A percentile compares a stretch with the other conserved stretches of the same genome.
Conservation (phyloP, 2,329 filamentous ascomycete species). For the Neurospora sp. region DNA sequence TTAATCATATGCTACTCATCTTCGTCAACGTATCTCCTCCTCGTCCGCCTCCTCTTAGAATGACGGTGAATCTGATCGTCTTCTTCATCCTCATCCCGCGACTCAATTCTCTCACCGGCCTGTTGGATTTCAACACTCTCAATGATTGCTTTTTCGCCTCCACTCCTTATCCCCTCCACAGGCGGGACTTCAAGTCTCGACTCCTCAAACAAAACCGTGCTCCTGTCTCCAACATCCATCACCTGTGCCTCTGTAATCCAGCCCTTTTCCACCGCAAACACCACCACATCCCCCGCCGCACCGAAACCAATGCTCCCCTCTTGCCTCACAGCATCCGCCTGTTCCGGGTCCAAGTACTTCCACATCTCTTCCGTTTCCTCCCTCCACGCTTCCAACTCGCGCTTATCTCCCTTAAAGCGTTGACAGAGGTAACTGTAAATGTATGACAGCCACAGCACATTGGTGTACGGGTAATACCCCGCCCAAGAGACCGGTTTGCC, state of each 20-base stretch:
- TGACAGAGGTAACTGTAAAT: conserved; percentile 43
- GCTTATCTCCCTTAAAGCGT: conserved; percentile 37
- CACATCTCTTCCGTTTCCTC: conserved; percentile 42
- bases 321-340: conserved; percentile 27
- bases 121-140: neutral
- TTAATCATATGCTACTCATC: neutral
- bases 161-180: neutral
- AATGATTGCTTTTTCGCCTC: fast-evolving
- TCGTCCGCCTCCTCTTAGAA: neutral
- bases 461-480: conserved; percentile 48
- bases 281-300: conserved; percentile 45
- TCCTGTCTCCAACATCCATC: conserved; percentile 10
- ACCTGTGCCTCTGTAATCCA: conserved; percentile 47
- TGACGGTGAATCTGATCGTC: neutral
- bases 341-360: conserved; percentile 42
- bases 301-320: conserved; percentile 34
- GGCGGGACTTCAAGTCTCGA: neutral
- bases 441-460: conserved; percentile 56
- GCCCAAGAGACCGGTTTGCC: conserved; percentile 40
- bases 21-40: neutral
- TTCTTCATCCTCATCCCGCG: neutral
- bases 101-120: neutral
- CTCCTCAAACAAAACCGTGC: neutral
- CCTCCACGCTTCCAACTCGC: conserved; percentile 36
- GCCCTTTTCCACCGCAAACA: conserved; percentile 46